phyloP scores from a whole-genome alignment of 139 green algal genomes.

The Haematococcus lacustris region DNA sequence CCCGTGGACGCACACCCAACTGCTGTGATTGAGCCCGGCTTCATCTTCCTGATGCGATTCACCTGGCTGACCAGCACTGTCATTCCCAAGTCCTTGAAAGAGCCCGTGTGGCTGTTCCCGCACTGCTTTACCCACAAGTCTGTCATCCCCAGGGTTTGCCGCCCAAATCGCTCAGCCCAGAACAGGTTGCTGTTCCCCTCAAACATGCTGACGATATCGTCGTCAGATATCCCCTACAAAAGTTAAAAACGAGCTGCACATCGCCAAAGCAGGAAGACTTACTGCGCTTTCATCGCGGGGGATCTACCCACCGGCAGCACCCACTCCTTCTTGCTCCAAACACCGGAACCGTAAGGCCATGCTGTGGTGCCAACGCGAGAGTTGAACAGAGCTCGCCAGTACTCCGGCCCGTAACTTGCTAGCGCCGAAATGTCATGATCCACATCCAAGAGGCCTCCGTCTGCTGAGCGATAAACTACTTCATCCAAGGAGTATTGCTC shows the following conservation, averaged over 20 bases:
- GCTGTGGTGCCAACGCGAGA: slow-evolving; percentile 76
- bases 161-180: slow-evolving; percentile 96
- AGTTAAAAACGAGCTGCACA: too few relatives aligned
- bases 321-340: slow-evolving; percentile 99
- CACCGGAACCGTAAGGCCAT: slow-evolving; percentile 95
- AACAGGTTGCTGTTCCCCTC: slow-evolving; percentile 99
- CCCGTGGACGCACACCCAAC: slow-evolving; percentile 98
- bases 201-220: slow-evolving; percentile 98
- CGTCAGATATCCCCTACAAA: slow-evolving; percentile 66
- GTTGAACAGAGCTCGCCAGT: slow-evolving; percentile 96
- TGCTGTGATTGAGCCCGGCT: slow-evolving; percentile 77
- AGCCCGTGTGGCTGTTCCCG: slow-evolving; percentile 95
- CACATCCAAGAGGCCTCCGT: slow-evolving; percentile 92
- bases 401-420: slow-evolving; percentile 70
- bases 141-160: slow-evolving; percentile 85
- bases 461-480: slow-evolving; percentile 79
- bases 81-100: slow-evolving; percentile 99
- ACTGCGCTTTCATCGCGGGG: too few relatives aligned
- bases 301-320: slow-evolving; percentile 82
- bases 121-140: slow-evolving; percentile 99
- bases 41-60: slow-evolving; percentile 76
- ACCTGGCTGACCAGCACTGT: slow-evolving; percentile 88
- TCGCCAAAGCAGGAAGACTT: background rate
- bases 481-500: slow-evolving; percentile 93
- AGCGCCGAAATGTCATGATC: slow-evolving; percentile 92